Evolutionary conservation across 345 rosid species (phyloP), one percentile per base, ranked within the genome.

Genomic region (Ceriops zippeliana): DNA sequence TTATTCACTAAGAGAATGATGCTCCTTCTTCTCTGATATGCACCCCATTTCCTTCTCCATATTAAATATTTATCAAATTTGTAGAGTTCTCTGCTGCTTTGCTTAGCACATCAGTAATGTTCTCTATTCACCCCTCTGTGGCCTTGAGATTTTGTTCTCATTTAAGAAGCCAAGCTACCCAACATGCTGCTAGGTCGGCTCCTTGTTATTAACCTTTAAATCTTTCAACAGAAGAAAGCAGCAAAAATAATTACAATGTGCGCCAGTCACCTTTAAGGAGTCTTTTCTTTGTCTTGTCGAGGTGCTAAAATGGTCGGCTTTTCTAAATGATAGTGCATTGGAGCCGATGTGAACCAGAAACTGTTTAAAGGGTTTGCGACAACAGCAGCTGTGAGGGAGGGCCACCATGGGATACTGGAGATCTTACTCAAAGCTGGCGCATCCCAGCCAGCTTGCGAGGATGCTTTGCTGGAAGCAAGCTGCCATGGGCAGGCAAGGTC

Each of bases 261-360:
- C 35, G 51, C 49, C 16, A 62, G 58, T 46, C 9, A 46, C n/a
- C 11, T 70, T 60, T 60, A 34, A 61, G 16, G 26, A 69, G 61
- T 76, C 70, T 62, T 68, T 71, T 71, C 22, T 64, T 58, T 24
- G 6, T 21, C 17, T 22, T 51, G 61, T 22, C 58, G 2, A 67
- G 38, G 68, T 60, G 70, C 79, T 83, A 61, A 80, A 56, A 67
- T 27, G 5, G 2, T 72, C 63, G 63, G 37, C 30, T 30, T 68
- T 76, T 65, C 52, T 63, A 34, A 70, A 62, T 80, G 63, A 70
- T 90, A 95, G 98, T 83, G 87, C 72, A 53, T 75, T 58, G 98
- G 99, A 70, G 98, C 98, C 65, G 96, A 95, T 68, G 96, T 95
- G 67, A 95, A 91, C 84, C 96, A 86, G 89, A 91, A 85, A 79